phyloP scores from a whole-genome alignment of 2,329 filamentous ascomycete genomes.

The Venturiaceae sp. region DNA sequence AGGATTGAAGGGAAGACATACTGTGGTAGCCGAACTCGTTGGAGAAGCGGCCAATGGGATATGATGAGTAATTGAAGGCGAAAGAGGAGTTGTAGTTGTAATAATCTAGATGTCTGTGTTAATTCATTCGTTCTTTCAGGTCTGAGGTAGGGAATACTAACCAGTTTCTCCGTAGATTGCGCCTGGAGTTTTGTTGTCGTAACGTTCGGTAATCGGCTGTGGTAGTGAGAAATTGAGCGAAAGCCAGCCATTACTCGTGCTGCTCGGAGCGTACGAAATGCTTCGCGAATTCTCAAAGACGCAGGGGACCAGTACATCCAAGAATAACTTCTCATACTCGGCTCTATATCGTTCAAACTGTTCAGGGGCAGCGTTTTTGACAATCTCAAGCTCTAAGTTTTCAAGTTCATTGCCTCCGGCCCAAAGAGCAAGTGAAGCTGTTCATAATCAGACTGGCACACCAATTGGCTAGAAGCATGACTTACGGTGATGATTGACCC shows the following conservation, averaged over 20 bases:
- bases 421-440: conserved; percentile 27
- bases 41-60: conserved; percentile 50
- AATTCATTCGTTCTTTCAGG: not conserved
- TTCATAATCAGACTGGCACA: not conserved
- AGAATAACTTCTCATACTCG: conserved; percentile 50
- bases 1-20: conserved; percentile 51
- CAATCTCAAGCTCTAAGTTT: conserved; percentile 38
- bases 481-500: conserved; percentile 49
- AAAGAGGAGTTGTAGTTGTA: conserved; percentile 47
- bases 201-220: conserved; percentile 46
- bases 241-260: conserved; percentile 50
- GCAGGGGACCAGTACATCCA: conserved; percentile 43
- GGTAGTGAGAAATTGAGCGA: conserved; percentile 42
- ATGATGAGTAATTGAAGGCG: conserved; percentile 45
- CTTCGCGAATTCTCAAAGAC: conserved; percentile 49
- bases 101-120: conserved; percentile 27
- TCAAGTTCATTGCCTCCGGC: conserved; percentile 48
- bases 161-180: conserved; percentile 48
- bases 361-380: conserved; percentile 30
- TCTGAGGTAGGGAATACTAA: conserved; percentile 11
- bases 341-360: conserved; percentile 28
- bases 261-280: conserved; percentile 52
- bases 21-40: conserved; percentile 56
- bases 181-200: conserved; percentile 42
- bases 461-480: not conserved